Percentiles rank a stretch among this genome's conserved stretches.
phyloP scores from a whole-genome alignment of 768 basidiomycete genomes.

The Pholiota conissans region DNA sequence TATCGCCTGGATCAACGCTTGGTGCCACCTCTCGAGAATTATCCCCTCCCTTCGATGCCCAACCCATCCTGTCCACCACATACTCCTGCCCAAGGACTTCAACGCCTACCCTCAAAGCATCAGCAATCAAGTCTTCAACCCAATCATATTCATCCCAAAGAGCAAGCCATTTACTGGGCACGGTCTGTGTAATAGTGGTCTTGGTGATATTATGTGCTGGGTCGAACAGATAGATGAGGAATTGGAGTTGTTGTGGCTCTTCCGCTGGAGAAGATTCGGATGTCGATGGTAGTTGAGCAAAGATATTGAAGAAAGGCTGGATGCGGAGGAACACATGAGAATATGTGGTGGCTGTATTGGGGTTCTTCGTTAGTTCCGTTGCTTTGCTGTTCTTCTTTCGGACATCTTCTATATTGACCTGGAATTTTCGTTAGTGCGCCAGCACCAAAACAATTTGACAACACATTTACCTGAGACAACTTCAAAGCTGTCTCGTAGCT shows the following conservation, averaged over 20 bases:
- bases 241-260: constrained; percentile 57
- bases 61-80: constrained; percentile 83
- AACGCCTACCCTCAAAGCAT: constrained; percentile 78
- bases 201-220: constrained; percentile 77
- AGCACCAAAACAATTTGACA: constrained; percentile 7
- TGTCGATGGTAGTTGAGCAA: constrained; percentile 39
- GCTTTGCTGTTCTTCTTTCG: constrained; percentile 58
- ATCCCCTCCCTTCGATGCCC: constrained; percentile 45
- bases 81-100: constrained; percentile 95
- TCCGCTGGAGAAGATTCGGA: constrained; percentile 31
- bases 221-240: constrained; percentile 72
- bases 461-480: constrained; percentile 65
- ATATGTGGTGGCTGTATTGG: constrained; percentile 64
- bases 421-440: background rate
- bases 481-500: constrained; percentile 84
- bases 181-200: constrained; percentile 78
- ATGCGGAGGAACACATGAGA: constrained; percentile 92
- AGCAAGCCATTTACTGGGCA: constrained; percentile 84
- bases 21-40: constrained; percentile 15
- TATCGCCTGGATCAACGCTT: constrained; percentile 23
- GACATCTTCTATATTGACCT: constrained; percentile 80
- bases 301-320: constrained; percentile 75
- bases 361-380: constrained; percentile 27
- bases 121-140: constrained; percentile 95
- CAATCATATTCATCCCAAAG: constrained; percentile 92